Conservation (phyloP, 257 asterid species). For the Galeopsis tetrahit region DNA sequence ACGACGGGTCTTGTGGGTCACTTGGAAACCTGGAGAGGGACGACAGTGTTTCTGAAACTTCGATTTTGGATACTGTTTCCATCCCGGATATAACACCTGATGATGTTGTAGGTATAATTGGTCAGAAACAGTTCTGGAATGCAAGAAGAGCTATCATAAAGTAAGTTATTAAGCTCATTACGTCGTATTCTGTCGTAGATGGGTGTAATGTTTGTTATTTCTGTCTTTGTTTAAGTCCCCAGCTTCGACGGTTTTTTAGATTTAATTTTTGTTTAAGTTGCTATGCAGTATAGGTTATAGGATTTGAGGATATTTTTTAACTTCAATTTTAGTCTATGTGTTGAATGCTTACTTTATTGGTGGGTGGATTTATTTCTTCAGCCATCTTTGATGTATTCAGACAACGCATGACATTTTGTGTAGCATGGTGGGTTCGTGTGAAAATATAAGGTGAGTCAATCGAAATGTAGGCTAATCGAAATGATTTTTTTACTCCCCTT, state of each 20-base stretch:
- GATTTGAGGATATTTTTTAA: conserved; percentile 29
- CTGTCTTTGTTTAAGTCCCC: neutral
- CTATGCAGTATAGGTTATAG: conserved; percentile 22
- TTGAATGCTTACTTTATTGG: conserved; percentile 42
- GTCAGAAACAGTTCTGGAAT: conserved; percentile 89
- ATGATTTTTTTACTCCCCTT: neutral
- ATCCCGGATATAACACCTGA: conserved; percentile 73
- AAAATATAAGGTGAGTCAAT: conserved; percentile 48
- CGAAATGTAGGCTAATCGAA: no score
- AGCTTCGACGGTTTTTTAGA: conserved; percentile 25
- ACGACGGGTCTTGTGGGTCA: conserved; percentile 48
- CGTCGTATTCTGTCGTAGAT: conserved; percentile 6
- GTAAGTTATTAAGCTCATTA: conserved; percentile 53
- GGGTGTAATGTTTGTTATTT: neutral
- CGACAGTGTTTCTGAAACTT: conserved; percentile 67
- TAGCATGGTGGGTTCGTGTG: conserved; percentile 51
- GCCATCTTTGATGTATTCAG: conserved; percentile 50
- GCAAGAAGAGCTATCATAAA: conserved; percentile 82
- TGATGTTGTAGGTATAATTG: conserved; percentile 73
- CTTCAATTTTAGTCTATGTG: conserved; percentile 30
- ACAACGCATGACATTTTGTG: conserved; percentile 40
- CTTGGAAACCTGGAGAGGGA: conserved; percentile 50
- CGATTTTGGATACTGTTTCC: conserved; percentile 65
- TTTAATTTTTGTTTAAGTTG: conserved; percentile 26
- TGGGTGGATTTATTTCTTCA: conserved; percentile 53